These are phyloP conservation scores for Pyracantha coccinea DNA, from an alignment of 331 rosid genomes.

Conservation along the genomic window DNA sequence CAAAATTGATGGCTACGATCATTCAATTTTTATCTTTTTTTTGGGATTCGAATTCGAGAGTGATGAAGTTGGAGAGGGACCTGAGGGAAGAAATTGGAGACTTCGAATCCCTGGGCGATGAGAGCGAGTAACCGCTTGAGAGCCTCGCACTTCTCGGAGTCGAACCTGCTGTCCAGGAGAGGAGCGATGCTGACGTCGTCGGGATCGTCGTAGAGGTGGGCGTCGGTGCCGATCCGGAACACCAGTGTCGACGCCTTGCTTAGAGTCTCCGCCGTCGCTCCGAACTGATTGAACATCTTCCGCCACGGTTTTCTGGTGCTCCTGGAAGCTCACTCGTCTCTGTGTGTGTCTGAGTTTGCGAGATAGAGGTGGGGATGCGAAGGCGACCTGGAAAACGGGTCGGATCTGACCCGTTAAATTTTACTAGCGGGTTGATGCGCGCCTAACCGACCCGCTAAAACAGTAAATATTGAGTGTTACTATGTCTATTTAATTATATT, in stretches of 20 bases:
- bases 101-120: slow-evolving; percentile 95
- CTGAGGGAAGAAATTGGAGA: slow-evolving; percentile 94
- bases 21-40: background rate
- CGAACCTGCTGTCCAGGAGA: slow-evolving; percentile 88
- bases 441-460: no score
- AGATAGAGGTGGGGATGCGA: background rate
- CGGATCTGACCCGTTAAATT: no score
- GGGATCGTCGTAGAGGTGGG: slow-evolving; percentile 98
- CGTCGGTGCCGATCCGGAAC: slow-evolving; percentile 95
- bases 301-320: background rate
- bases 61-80: slow-evolving; percentile 9
- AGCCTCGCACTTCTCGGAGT: slow-evolving; percentile 91
- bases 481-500: no score
- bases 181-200: slow-evolving; percentile 80
- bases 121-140: slow-evolving; percentile 93
- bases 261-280: slow-evolving; percentile 84
- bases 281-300: slow-evolving; percentile 75
- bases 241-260: slow-evolving; percentile 91
- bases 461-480: no score
- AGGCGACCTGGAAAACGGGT: no score
- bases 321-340: background rate
- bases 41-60: background rate
- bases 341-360: background rate
- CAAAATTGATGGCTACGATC: background rate
- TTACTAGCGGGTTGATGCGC: no score